Evolutionary conservation across 2,329 filamentous ascomycete species (phyloP).

Genomic region (Septoria petroselini): DNA sequence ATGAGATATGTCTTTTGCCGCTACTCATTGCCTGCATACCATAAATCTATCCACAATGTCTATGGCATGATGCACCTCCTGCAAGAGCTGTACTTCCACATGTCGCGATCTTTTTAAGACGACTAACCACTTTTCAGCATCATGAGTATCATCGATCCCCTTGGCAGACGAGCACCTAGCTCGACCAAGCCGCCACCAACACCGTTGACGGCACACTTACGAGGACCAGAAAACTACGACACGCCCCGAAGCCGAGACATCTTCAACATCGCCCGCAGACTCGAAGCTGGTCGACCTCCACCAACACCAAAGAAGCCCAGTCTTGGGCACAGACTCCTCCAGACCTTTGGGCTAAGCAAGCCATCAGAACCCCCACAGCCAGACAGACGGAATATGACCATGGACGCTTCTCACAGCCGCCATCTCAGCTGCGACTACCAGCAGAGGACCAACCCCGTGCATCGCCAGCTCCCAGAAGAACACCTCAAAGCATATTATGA

Average conservation of each 20-base stretch:
- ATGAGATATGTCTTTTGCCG: no score
- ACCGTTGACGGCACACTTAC: neutral
- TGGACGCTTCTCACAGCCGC: neutral
- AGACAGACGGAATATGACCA: neutral
- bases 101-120: no score
- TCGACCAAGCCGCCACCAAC: neutral
- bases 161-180: neutral
- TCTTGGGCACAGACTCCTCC: neutral
- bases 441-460: neutral
- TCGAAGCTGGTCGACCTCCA: slow-evolving; percentile 1
- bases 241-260: slow-evolving; percentile 8
- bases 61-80: no score
- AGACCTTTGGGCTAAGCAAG: neutral
- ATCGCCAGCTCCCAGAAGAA: slow-evolving; percentile 8
- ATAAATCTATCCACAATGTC: no score
- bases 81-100: no score
- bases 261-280: slow-evolving; percentile 2
- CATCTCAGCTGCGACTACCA: neutral
- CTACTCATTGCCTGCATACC: no score
- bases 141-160: slow-evolving; percentile 10
- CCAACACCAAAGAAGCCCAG: neutral
- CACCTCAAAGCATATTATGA: neutral
- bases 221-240: slow-evolving; percentile 11
- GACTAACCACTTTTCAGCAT: neutral
- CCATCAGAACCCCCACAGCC: neutral